These are phyloP conservation scores for Mycena rosella DNA, from an alignment of 768 basidiomycete species.

Conservation along the genomic window DNA sequence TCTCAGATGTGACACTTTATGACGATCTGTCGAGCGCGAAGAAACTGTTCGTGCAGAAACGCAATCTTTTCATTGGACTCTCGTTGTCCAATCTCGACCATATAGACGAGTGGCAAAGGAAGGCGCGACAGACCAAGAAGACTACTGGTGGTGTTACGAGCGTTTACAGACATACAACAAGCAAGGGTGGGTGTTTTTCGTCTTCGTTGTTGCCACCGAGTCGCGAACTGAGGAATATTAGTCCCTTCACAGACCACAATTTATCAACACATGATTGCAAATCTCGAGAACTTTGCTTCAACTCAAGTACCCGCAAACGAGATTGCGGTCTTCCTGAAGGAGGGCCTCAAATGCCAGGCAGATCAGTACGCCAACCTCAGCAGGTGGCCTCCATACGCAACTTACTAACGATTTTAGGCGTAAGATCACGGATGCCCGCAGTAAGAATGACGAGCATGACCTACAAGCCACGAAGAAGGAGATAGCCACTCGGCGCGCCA, in stretches of 20 bases:
- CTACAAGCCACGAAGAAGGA: background rate
- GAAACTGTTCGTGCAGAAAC: background rate
- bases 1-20: background rate
- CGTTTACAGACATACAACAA: background rate
- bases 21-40: slow-evolving; percentile 2
- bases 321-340: background rate
- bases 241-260: slow-evolving; percentile 9
- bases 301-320: slow-evolving; percentile 6
- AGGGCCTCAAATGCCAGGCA: background rate
- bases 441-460: background rate
- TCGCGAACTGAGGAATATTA: no score
- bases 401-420: no score
- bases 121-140: background rate
- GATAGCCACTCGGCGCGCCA: background rate
- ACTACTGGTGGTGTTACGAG: background rate
- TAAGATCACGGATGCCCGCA: background rate
- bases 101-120: background rate
- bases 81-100: background rate
- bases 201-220: no score
- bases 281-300: slow-evolving; percentile 7
- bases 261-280: background rate
- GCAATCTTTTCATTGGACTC: slow-evolving; percentile 2
- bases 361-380: slow-evolving; percentile 4
- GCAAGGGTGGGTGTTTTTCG: slow-evolving; percentile 3
- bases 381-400: no score